Percentiles rank a stretch among this genome's conserved stretches.
Evolutionary conservation across 345 rosid species (phyloP).

Genomic region (Zanthoxylum bungeanum): DNA sequence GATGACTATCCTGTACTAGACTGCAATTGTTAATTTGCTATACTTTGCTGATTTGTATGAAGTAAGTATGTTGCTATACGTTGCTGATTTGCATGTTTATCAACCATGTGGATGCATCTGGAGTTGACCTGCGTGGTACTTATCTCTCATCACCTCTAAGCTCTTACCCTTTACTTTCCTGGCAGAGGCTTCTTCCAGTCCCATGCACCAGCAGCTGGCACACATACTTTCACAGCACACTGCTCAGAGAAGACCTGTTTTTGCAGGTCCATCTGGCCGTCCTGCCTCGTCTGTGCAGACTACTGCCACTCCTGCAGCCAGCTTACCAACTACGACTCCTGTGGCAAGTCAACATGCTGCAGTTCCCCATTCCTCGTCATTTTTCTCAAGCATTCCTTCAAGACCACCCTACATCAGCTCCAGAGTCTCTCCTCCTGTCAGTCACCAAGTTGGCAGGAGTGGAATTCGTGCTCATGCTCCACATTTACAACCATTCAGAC

Average conservation of each 20-base stretch:
- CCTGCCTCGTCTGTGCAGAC: constrained; percentile 1
- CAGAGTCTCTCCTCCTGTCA: constrained; percentile 25
- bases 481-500: constrained; percentile 45
- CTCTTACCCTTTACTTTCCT: not conserved
- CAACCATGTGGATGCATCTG: not conserved
- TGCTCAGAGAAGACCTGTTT: constrained; percentile 21
- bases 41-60: not conserved
- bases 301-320: not conserved
- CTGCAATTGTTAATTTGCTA: not conserved
- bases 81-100: not conserved
- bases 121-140: not conserved
- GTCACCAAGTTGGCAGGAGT: constrained; percentile 29
- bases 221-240: constrained; percentile 30
- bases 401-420: constrained; percentile 36
- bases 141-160: not conserved
- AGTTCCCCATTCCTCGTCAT: constrained; percentile 16
- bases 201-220: constrained; percentile 32
- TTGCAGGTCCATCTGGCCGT: constrained; percentile 21
- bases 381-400: constrained; percentile 14
- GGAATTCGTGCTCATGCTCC: constrained; percentile 53
- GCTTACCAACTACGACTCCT: constrained; percentile 13
- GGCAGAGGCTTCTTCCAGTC: constrained; percentile 37
- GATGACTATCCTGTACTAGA: not conserved
- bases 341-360: constrained; percentile 12
- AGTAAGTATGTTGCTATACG: not conserved